Conservation (phyloP, 108 stramenopile genomes). For the Cyclotella kingstonii region DNA sequence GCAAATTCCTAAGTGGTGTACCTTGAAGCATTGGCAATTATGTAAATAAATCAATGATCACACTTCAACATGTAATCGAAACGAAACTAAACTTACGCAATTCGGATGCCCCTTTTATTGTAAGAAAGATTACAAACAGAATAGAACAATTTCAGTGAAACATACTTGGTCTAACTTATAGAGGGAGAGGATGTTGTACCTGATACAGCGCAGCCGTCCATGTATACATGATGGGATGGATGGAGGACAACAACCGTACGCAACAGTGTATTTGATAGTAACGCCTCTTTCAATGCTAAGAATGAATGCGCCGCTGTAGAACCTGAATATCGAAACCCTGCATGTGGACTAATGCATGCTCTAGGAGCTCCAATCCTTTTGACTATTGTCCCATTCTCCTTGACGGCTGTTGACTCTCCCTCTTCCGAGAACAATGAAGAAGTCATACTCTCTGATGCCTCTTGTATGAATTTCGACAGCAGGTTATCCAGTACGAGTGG, state of each 20-base stretch:
- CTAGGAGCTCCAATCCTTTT: constrained; percentile 27
- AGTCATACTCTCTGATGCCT: constrained; percentile 20
- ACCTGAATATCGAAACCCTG: constrained; percentile 80
- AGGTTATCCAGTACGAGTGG: constrained; percentile 34
- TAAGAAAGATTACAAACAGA: constrained; percentile 4
- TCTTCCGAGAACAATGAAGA: neutral
- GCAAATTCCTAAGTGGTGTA: constrained; percentile 74
- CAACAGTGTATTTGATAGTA: constrained; percentile 24
- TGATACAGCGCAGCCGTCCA: constrained; percentile 77
- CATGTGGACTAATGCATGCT: constrained; percentile 79
- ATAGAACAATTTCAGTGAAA: neutral
- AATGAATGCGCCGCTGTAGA: constrained; percentile 85
- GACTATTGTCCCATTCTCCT: neutral
- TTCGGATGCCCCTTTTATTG: constrained; percentile 31
- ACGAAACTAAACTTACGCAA: constrained; percentile 4
- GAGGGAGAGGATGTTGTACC: no score
- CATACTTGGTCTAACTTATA: no score
- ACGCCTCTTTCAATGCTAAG: constrained; percentile 46
- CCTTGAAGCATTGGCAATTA: constrained; percentile 7
- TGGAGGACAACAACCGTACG: constrained; percentile 55
- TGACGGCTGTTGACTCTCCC: constrained; percentile 14
- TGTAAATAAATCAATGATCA: neutral
- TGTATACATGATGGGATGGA: constrained; percentile 82
- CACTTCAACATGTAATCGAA: neutral
- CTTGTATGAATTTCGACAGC: constrained; percentile 47